Base-by-base conservation (phyloP, 768 basidiomycete species). In the Leccinum imitatum region DNA sequence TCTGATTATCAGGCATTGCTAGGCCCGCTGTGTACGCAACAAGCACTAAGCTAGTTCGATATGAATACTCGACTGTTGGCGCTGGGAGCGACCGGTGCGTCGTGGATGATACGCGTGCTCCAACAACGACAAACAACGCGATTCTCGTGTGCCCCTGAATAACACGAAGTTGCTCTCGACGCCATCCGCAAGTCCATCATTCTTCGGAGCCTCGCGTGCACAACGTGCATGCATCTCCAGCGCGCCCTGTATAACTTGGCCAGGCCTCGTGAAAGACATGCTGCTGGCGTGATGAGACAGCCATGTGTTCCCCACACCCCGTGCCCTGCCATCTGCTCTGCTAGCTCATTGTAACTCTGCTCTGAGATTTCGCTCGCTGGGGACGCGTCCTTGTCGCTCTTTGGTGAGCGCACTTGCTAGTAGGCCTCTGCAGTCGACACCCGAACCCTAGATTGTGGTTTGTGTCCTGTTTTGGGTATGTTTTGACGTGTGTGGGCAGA, bases 1-100 rank as follows among this genome's bases (percentile, higher is more conserved):
- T 93, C 72, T 91, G 90, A 53, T 83, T 82, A 66, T 92, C 90
- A 21, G 91, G 89, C 91, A 92, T 92, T 30, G 63, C 63, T 19
- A 30, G 59, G 17, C n/a, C n/a, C 19, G 31, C n/a, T 55, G 50
- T 55, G 59, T 55, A 56, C 56, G 66, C 54, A 59, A 51, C 27
- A 59, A 57, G 59, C 54, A 46, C 17, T 51, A 56, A 23, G 30
- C 27, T 54, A 50, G 57, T 47, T 41, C 46, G 39, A 44, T 59
- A 59, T 31, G 54, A 50, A 51, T 50, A 17, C 15, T 50, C 0
- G 50, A 51, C 8, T 30, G 50, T 61, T 62, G 62, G 63, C 57
- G 62, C 64, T 69, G 65, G 61, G 65, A 59, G 62, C 58, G 68
- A 50, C 41, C 54, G 53, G 61, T 48, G 62, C 35, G 50, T 23